phyloP scores from a whole-genome alignment of 257 asterid genomes.

The Solanum clarkiae region DNA sequence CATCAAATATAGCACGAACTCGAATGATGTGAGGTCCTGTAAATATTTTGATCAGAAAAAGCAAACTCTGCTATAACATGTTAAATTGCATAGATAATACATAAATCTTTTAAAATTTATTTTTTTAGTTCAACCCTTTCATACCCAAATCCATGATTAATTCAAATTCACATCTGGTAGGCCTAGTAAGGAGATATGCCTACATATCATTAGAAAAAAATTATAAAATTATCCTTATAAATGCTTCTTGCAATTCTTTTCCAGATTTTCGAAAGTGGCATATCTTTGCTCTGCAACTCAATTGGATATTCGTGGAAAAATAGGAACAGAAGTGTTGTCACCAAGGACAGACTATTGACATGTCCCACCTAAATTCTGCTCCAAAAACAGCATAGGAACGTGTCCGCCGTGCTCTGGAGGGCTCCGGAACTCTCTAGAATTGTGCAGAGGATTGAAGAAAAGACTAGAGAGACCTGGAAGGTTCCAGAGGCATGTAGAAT shows the following conservation, averaged over 20 bases:
- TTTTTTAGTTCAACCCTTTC: neutral
- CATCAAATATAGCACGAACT: neutral
- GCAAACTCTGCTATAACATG: neutral
- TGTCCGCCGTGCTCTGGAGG: too few relatives aligned
- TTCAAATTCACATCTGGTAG: neutral
- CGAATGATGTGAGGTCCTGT: too few relatives aligned
- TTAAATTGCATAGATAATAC: neutral
- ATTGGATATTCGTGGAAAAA: slow-evolving; percentile 46
- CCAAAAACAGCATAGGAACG: too few relatives aligned
- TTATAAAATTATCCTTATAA: neutral
- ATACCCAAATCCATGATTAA: neutral
- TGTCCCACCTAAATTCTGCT: too few relatives aligned
- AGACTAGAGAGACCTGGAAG: too few relatives aligned
- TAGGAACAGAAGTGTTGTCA: slow-evolving; percentile 26
- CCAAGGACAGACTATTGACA: slow-evolving; percentile 24
- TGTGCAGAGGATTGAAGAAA: too few relatives aligned
- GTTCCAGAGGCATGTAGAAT: too few relatives aligned
- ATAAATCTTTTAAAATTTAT: neutral
- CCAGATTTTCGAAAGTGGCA: slow-evolving; percentile 60
- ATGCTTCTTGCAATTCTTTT: neutral
- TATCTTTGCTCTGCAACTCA: slow-evolving; percentile 26
- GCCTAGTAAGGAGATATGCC: neutral
- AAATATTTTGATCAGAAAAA: too few relatives aligned
- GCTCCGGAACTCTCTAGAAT: too few relatives aligned
- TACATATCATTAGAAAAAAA: too few relatives aligned